Evolutionary conservation across 169 alveolate genomes (phyloP).

Genomic region (Plasmodium malariae): DNA sequence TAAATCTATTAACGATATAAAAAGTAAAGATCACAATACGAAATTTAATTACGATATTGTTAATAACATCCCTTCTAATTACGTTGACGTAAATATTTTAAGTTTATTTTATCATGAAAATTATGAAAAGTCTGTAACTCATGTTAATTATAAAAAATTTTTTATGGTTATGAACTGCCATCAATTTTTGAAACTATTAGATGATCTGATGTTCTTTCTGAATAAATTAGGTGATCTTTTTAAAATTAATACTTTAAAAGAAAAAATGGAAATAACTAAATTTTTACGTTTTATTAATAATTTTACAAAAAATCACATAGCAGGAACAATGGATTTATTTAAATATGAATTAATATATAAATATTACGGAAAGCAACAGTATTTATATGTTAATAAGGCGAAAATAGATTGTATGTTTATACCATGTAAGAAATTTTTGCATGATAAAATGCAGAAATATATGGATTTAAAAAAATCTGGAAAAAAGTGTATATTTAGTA

Average conservation of each 20-base stretch:
- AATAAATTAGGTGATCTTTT: slow-evolving; percentile 47
- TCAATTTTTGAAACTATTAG: slow-evolving; percentile 9
- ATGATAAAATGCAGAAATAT: slow-evolving; percentile 52
- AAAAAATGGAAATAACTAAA: slow-evolving; percentile 17
- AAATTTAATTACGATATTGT: background rate
- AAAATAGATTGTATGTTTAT: slow-evolving; percentile 75
- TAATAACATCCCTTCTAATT: slow-evolving; percentile 17
- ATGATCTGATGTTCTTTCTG: slow-evolving; percentile 21
- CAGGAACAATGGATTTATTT: slow-evolving; percentile 69
- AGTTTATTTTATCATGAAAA: slow-evolving; percentile 68
- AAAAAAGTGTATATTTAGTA: too few relatives aligned
- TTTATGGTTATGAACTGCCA: slow-evolving; percentile 18
- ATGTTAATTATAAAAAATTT: slow-evolving; percentile 48
- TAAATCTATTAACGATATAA: background rate
- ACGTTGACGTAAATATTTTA: slow-evolving; percentile 34
- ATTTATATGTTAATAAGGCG: slow-evolving; percentile 18
- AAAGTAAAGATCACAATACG: background rate
- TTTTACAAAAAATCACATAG: slow-evolving; percentile 43
- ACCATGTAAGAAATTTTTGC: slow-evolving; percentile 62
- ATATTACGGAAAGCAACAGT: slow-evolving; percentile 69
- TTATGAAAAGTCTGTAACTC: slow-evolving; percentile 71
- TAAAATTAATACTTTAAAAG: slow-evolving; percentile 28
- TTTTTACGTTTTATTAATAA: background rate
- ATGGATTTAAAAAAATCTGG: slow-evolving; percentile 5
- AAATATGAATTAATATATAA: slow-evolving; percentile 66